Conservation (phyloP, 805 yeast genomes). For the Starmera pachycereana region DNA sequence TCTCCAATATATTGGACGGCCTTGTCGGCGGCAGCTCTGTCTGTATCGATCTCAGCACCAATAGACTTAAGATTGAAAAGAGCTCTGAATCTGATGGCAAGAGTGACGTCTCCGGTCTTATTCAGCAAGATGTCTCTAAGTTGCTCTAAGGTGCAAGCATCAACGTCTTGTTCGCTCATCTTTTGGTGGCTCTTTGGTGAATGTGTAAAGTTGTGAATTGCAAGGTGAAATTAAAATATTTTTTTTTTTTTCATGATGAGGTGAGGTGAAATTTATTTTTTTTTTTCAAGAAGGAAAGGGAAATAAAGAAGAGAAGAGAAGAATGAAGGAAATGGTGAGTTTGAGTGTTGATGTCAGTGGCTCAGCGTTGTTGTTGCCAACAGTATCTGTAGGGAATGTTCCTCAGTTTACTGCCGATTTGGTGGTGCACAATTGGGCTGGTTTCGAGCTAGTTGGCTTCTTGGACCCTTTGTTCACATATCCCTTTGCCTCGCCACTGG, state of each 20-base stretch:
- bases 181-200: too few species aligned
- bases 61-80: constrained; percentile 80
- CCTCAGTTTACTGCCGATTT: constrained; percentile 79
- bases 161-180: constrained; percentile 21
- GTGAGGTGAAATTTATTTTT: too few species aligned
- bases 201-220: too few species aligned
- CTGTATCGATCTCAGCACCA: constrained; percentile 59
- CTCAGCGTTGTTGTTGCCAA: constrained; percentile 29
- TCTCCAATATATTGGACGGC: constrained; percentile 81
- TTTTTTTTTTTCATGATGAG: too few species aligned
- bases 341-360: too few species aligned
- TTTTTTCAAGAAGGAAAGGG: too few species aligned
- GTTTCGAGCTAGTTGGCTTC: constrained; percentile 37
- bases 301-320: too few species aligned
- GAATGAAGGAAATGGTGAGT: too few species aligned
- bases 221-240: too few species aligned
- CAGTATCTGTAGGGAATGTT: constrained; percentile 80
- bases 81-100: constrained; percentile 89
- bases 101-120: constrained; percentile 54
- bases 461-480: constrained; percentile 55
- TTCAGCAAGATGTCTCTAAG: constrained; percentile 63
- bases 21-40: constrained; percentile 41
- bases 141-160: constrained; percentile 41
- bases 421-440: constrained; percentile 48
- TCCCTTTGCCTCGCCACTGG: constrained; percentile 81